These are phyloP conservation scores for Ustilago curta DNA, from an alignment of 1,284 basidiomycete species.

Conservation along the genomic window DNA sequence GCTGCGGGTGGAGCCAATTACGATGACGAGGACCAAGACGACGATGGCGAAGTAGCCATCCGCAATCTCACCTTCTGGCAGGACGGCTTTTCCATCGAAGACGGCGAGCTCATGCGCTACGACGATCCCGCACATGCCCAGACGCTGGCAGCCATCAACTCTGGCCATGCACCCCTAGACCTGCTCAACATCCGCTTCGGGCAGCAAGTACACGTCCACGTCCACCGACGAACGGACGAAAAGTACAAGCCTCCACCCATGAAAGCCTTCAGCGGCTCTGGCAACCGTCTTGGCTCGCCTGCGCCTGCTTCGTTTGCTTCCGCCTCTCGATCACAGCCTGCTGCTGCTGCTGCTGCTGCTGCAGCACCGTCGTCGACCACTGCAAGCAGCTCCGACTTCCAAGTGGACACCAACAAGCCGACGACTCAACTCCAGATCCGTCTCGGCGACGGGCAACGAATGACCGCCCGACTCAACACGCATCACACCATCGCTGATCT, in stretches of 20 bases:
- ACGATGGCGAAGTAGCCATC: slow-evolving; percentile 74
- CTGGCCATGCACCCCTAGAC: slow-evolving; percentile 83
- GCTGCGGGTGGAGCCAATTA: slow-evolving; percentile 7
- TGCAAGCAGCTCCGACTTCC: slow-evolving; percentile 72
- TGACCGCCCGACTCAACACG: slow-evolving; percentile 89
- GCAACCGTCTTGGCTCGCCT: slow-evolving; percentile 80
- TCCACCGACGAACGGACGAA: slow-evolving; percentile 80
- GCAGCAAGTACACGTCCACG: slow-evolving; percentile 87
- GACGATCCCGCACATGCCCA: slow-evolving; percentile 82
- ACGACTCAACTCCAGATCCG: slow-evolving; percentile 92
- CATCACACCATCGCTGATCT: slow-evolving; percentile 90
- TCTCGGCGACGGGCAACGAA: slow-evolving; percentile 86
- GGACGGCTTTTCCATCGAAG: slow-evolving; percentile 92
- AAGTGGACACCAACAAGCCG: slow-evolving; percentile 83
- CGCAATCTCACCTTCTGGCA: slow-evolving; percentile 92
- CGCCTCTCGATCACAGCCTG: slow-evolving; percentile 50
- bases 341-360: slow-evolving; percentile 29
- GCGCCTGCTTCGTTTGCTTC: slow-evolving; percentile 49
- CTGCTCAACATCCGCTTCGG: slow-evolving; percentile 82
- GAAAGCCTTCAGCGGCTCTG: slow-evolving; percentile 79
- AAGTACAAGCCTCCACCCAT: slow-evolving; percentile 76
- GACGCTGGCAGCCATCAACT: slow-evolving; percentile 81
- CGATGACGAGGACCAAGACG: slow-evolving; percentile 70
- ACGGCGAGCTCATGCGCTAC: slow-evolving; percentile 86
- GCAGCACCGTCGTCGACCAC: slow-evolving; percentile 4